Conservation (phyloP, 805 yeast genomes). For the Candida andamanensis region DNA sequence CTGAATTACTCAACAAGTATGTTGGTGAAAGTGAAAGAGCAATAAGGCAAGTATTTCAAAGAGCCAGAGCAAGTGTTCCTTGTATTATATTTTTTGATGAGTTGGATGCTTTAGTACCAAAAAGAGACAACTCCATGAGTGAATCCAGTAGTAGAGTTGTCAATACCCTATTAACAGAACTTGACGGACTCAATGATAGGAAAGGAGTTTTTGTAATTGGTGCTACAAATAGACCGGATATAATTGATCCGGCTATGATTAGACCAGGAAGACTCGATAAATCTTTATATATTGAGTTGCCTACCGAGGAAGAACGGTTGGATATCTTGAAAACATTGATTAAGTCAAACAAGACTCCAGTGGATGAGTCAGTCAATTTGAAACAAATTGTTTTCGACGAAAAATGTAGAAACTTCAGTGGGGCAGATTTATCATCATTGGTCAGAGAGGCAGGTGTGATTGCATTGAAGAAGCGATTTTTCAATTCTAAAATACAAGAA, state of each 20-base stretch:
- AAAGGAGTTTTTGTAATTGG: slow-evolving; percentile 92
- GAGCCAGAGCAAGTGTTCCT: slow-evolving; percentile 91
- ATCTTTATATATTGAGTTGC: slow-evolving; percentile 85
- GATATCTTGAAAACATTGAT: slow-evolving; percentile 81
- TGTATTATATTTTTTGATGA: slow-evolving; percentile 96
- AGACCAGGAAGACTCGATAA: slow-evolving; percentile 96
- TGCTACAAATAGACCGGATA: slow-evolving; percentile 96
- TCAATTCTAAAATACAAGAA: slow-evolving; percentile 39
- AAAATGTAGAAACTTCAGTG: slow-evolving; percentile 84
- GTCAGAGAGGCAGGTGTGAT: slow-evolving; percentile 91
- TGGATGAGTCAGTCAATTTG: slow-evolving; percentile 59
- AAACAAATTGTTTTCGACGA: slow-evolving; percentile 61
- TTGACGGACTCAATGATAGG: slow-evolving; percentile 91
- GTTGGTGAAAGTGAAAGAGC: slow-evolving; percentile 97
- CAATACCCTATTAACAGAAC: slow-evolving; percentile 86
- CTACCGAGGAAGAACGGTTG: slow-evolving; percentile 67
- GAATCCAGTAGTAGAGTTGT: slow-evolving; percentile 93
- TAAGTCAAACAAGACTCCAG: slow-evolving; percentile 68
- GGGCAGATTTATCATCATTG: slow-evolving; percentile 91
- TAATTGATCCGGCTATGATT: slow-evolving; percentile 97
- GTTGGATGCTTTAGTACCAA: slow-evolving; percentile 91
- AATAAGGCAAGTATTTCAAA: slow-evolving; percentile 84
- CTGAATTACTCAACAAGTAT: slow-evolving; percentile 87
- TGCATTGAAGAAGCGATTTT: slow-evolving; percentile 74
- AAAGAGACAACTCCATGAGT: slow-evolving; percentile 81